Conservation (phyloP, 257 asterid species). For the Nicotiana benthamiana region DNA sequence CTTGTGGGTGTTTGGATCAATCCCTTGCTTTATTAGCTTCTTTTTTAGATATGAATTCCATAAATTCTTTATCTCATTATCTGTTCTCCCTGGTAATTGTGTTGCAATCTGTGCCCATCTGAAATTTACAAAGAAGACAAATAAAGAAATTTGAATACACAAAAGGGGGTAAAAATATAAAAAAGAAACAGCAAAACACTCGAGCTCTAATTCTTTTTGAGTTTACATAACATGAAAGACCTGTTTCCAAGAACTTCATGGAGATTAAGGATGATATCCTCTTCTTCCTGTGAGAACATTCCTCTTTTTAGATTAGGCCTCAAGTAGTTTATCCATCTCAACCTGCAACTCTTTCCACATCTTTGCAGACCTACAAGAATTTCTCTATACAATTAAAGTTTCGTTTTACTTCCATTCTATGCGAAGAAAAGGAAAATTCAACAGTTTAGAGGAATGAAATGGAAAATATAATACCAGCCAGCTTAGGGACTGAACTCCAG, state of each 20-base stretch:
- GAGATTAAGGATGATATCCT: slow-evolving; percentile 51
- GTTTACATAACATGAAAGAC: slow-evolving; percentile 8
- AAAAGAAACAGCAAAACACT: too few species aligned
- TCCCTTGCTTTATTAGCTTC: slow-evolving; percentile 69
- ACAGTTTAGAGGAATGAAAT: not conserved
- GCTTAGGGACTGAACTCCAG: slow-evolving; percentile 91
- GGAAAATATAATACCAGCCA: slow-evolving; percentile 47
- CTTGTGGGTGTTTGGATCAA: slow-evolving; percentile 74
- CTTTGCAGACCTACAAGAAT: slow-evolving; percentile 55
- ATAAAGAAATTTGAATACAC: not conserved
- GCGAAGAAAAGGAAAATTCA: too few species aligned
- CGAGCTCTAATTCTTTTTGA: not conserved
- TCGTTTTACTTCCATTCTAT: not conserved
- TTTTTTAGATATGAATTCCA: slow-evolving; percentile 79
- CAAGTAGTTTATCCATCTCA: slow-evolving; percentile 79
- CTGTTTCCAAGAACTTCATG: slow-evolving; percentile 76
- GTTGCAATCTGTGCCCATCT: slow-evolving; percentile 95
- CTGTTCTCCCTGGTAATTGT: slow-evolving; percentile 81
- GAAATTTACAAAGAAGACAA: not conserved
- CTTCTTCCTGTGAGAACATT: slow-evolving; percentile 73
- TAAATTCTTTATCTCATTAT: slow-evolving; percentile 80
- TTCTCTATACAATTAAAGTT: not conserved
- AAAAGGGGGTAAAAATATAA: not conserved
- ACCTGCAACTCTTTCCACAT: slow-evolving; percentile 84
- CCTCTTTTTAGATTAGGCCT: slow-evolving; percentile 92